These are phyloP conservation scores for Infundibulicybe gibba DNA, from an alignment of 768 basidiomycete genomes.

Conservation along the genomic window DNA sequence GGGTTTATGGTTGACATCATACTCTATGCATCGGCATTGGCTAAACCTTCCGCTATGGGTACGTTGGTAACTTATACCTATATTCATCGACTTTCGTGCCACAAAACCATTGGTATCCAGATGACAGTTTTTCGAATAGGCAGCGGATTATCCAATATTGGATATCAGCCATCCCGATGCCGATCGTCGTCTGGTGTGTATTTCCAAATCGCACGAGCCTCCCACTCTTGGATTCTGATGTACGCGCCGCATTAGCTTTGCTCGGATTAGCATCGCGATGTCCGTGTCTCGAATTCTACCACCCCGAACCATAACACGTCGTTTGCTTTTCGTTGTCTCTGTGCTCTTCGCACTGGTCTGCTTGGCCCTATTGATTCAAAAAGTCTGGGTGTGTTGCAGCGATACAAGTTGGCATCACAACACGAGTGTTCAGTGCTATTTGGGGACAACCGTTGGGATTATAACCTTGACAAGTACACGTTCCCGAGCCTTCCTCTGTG, in stretches of 20 bases:
- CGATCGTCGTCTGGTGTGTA: constrained; percentile 9
- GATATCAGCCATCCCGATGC: constrained; percentile 4
- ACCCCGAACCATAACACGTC: constrained; percentile 1
- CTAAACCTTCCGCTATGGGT: no score
- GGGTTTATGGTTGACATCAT: constrained; percentile 12
- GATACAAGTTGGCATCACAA: background rate
- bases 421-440: background rate
- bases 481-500: background rate
- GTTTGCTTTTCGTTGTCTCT: background rate
- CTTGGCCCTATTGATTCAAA: constrained; percentile 9
- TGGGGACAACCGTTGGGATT: constrained; percentile 2
- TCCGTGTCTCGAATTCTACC: constrained; percentile 10
- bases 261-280: constrained; percentile 13
- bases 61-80: background rate
- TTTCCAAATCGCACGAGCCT: background rate
- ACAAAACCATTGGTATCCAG: background rate
- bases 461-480: constrained; percentile 5
- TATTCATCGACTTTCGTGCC: constrained; percentile 1
- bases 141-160: constrained; percentile 2
- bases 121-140: background rate
- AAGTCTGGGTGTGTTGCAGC: constrained; percentile 6
- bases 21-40: background rate
- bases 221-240: background rate
- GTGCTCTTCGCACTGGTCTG: constrained; percentile 4
- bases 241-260: constrained; percentile 4